Base-by-base conservation (phyloP, 2,329 filamentous ascomycete genomes). In the Diaporthe australafricana region DNA sequence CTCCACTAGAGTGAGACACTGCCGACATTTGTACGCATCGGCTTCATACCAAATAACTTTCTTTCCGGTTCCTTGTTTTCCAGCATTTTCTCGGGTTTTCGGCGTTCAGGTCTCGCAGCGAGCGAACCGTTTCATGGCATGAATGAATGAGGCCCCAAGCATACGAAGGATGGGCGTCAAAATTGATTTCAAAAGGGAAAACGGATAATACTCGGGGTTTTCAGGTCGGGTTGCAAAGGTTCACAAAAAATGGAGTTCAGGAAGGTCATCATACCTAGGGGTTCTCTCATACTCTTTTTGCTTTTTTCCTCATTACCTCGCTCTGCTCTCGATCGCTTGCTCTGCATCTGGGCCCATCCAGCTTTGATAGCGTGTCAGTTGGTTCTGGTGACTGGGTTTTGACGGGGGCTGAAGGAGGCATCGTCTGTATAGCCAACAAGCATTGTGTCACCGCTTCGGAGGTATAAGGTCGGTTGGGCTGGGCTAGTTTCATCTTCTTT, bases 151-250 rank as follows among this genome's bases (percentile, higher is more conserved):
- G 22, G 73, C 73, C 72, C 71, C 60, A 42, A 66, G 75, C 71
- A 76, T 70, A 76, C 74, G 75, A 71, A 11, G 70, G 56, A 20
- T 25, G 60, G 71, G 73, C 65, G 40, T 52, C 55, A 47, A 47
- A 55, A 62, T 66, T 35, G 45, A 55, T 62, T 65, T 48, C 11
- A 48, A 45, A 62, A 48, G 62, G 72, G 65, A 68, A 72, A 73
- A 47, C 53, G 30, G 52, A 70, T 55, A 63, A 45, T 60, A 52
- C 22, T 72, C 16, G 14, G 52, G 22, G 68, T 53, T 57, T 68
- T 42, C 53, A 38, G 65, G 57, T 55, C 38, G 65, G 52, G 45
- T 32, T 57, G 66, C n/a, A 60, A 52, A 20, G 70, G 30, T 50
- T 56, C 20, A 71, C 50, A 72, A 67, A 69, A 68, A 56, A 8